phyloP scores from a whole-genome alignment of 2,329 filamentous ascomycete genomes.

The Monosporascus sp. region DNA sequence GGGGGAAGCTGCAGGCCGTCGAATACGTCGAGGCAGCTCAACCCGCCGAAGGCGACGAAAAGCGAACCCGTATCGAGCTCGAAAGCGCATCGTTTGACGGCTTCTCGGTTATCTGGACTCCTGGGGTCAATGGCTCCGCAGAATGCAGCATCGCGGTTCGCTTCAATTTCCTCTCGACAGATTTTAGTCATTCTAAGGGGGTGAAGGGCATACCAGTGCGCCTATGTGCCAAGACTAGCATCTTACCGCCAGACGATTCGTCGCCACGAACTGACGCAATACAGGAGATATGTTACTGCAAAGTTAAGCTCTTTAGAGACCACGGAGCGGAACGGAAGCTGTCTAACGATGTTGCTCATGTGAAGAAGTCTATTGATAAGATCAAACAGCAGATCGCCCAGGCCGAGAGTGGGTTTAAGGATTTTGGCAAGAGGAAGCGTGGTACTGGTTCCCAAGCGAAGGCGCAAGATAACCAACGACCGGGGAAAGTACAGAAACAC shows the following conservation, averaged over 20 bases:
- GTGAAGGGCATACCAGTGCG: conserved; percentile 96
- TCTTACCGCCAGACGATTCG: conserved; percentile 50
- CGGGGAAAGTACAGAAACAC: conserved; percentile 83
- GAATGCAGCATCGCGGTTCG: conserved; percentile 87
- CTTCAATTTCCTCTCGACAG: conserved; percentile 97
- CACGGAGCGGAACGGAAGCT: conserved; percentile 93
- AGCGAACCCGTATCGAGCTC: conserved; percentile 63
- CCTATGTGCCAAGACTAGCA: conserved; percentile 83
- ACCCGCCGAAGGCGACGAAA: conserved; percentile 56
- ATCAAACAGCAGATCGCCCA: conserved; percentile 89
- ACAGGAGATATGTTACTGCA: conserved; percentile 85
- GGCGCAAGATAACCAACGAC: conserved; percentile 48
- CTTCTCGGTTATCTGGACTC: conserved; percentile 86
- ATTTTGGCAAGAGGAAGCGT: conserved; percentile 60
- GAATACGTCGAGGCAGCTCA: conserved; percentile 76
- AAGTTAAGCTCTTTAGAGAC: conserved; percentile 94
- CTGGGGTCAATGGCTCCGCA: conserved; percentile 59
- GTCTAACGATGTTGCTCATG: conserved; percentile 88
- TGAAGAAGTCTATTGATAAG: conserved; percentile 96
- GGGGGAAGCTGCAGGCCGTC: conserved; percentile 87
- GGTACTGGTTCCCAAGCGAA: conserved; percentile 41
- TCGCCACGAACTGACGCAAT: conserved; percentile 40
- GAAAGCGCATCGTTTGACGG: conserved; percentile 84
- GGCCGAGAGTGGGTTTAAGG: conserved; percentile 61
- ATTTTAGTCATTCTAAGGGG: conserved; percentile 97